Percentiles rank a stretch among this genome's conserved stretches.
These are phyloP conservation scores for Pyrus hybrid DNA, from an alignment of 331 rosid species.

Conservation along the genomic window DNA sequence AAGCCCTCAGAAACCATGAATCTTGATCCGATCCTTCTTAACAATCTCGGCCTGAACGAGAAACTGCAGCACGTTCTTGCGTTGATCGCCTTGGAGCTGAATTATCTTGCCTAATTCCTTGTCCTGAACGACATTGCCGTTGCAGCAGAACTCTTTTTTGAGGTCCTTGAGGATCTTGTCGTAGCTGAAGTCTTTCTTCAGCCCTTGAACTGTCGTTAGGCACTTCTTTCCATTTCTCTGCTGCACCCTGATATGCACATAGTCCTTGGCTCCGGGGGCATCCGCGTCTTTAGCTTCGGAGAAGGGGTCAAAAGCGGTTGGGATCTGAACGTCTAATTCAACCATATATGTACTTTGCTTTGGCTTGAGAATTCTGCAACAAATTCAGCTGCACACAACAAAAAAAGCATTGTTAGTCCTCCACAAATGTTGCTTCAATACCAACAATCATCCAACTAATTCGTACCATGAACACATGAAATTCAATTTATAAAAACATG, in stretches of 20 bases:
- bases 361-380: background rate
- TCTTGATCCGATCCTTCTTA: constrained; percentile 65
- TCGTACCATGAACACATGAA: background rate
- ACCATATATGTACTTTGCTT: constrained; percentile 81
- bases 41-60: constrained; percentile 49
- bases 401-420: background rate
- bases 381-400: background rate
- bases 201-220: constrained; percentile 82
- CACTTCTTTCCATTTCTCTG: constrained; percentile 90
- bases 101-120: constrained; percentile 72
- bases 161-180: constrained; percentile 76
- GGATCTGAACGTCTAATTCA: constrained; percentile 50
- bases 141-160: constrained; percentile 84
- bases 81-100: too few species aligned
- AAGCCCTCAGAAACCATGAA: constrained; percentile 52
- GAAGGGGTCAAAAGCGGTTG: constrained; percentile 64
- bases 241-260: constrained; percentile 72
- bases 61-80: constrained; percentile 61
- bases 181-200: constrained; percentile 70
- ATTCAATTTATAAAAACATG: background rate
- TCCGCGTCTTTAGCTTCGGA: constrained; percentile 61
- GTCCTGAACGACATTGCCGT: constrained; percentile 90
- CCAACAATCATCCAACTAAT: background rate
- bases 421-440: background rate
- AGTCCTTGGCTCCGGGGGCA: constrained; percentile 64